A percentile compares a stretch with the other conserved stretches of the same genome.
Evolutionary conservation across 306 rosid species (phyloP).

Genomic region (Castanea crenata): DNA sequence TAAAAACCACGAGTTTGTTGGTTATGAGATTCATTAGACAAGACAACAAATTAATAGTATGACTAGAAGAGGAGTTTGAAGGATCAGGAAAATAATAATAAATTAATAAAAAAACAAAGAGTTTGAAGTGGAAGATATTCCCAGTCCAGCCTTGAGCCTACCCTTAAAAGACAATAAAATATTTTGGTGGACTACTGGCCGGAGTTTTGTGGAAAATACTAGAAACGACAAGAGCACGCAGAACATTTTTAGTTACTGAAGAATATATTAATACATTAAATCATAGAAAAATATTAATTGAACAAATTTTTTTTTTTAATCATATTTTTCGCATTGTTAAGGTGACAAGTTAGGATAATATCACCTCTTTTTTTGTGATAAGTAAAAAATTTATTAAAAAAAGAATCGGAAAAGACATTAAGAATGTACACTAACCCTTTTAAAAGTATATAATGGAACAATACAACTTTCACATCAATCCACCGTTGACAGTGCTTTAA

Average conservation of each 20-base stretch:
- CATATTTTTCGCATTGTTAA: too few relatives aligned
- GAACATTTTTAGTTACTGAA: background rate
- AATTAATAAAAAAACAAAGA: background rate
- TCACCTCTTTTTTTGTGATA: too few relatives aligned
- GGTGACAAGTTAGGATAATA: too few relatives aligned
- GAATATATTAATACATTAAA: too few relatives aligned
- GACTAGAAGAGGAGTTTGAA: background rate
- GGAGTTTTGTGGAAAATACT: constrained; percentile 16
- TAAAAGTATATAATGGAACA: too few relatives aligned
- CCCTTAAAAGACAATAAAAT: background rate
- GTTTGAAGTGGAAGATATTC: background rate
- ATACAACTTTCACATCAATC: too few relatives aligned
- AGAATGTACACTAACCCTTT: too few relatives aligned
- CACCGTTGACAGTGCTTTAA: too few relatives aligned
- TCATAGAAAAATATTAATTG: too few relatives aligned
- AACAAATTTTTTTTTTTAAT: too few relatives aligned
- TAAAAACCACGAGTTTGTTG: background rate
- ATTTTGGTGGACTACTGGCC: background rate
- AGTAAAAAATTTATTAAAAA: too few relatives aligned
- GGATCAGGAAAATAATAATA: background rate
- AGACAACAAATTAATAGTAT: background rate
- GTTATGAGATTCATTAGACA: background rate
- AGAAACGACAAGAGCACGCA: constrained; percentile 6
- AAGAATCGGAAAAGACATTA: too few relatives aligned
- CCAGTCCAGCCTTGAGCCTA: background rate